Percentiles rank a stretch among this genome's conserved stretches.
Evolutionary conservation across 2,329 filamentous ascomycete genomes (phyloP).

Genomic region (Aspergillus sp.): DNA sequence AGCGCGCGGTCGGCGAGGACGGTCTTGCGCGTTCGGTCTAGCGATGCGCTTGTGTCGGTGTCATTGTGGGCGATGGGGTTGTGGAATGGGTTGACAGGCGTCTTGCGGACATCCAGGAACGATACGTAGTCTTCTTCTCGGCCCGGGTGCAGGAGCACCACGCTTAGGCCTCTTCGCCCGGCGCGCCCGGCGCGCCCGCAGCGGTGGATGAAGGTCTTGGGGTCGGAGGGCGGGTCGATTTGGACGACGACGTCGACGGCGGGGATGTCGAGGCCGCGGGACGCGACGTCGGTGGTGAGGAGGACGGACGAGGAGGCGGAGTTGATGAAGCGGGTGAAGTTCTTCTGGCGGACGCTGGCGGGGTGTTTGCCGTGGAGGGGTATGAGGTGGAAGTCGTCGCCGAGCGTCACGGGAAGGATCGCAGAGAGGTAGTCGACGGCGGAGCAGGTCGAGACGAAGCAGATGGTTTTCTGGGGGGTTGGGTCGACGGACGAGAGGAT

Average conservation of each 20-base stretch:
- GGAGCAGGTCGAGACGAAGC: slow-evolving; percentile 89
- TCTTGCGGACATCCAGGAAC: slow-evolving; percentile 79
- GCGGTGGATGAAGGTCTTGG: slow-evolving; percentile 68
- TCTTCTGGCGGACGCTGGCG: slow-evolving; percentile 76
- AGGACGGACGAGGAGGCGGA: slow-evolving; percentile 69
- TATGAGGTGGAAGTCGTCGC: slow-evolving; percentile 57
- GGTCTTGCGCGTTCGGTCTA: slow-evolving; percentile 51
- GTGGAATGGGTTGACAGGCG: slow-evolving; percentile 60
- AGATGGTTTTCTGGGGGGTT: slow-evolving; percentile 71
- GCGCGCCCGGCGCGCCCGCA: slow-evolving; percentile 56
- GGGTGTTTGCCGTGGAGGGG: slow-evolving; percentile 89
- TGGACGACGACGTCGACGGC: slow-evolving; percentile 87
- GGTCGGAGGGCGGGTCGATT: slow-evolving; percentile 74
- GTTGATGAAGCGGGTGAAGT: slow-evolving; percentile 70
- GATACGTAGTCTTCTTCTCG: slow-evolving; percentile 82
- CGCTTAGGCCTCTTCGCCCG: slow-evolving; percentile 64
- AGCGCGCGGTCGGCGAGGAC: slow-evolving; percentile 53
- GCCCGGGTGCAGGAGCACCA: slow-evolving; percentile 77
- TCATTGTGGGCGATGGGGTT: slow-evolving; percentile 52
- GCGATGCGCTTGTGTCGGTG: slow-evolving; percentile 50
- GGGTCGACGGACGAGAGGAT: slow-evolving; percentile 63
- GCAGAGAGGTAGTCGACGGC: slow-evolving; percentile 90
- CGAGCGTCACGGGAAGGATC: slow-evolving; percentile 64
- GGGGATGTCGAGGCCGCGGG: slow-evolving; percentile 83
- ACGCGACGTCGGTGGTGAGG: slow-evolving; percentile 85